Base-by-base conservation (phyloP, 139 green algal genomes). In the Deuterostichococcus epilithicus region DNA sequence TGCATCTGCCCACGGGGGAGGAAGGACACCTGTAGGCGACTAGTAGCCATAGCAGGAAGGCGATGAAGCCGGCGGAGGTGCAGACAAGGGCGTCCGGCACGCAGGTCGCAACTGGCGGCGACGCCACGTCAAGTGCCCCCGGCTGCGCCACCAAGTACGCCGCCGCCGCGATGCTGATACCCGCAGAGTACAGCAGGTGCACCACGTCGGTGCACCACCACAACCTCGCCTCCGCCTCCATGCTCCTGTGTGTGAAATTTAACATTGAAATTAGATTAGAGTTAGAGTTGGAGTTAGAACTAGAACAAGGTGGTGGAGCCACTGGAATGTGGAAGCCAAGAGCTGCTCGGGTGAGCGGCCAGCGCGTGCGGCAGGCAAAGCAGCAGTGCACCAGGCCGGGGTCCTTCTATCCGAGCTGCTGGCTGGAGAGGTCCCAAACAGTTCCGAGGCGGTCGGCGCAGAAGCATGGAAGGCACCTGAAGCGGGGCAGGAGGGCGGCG, bases 21-120 rank as follows among this genome's bases (percentile, higher is more conserved):
- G n/a, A 20, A 13, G 10, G 4, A 44, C 39, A 74, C 32, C 81
- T 86, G 34, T 79, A 60, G 37, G 80, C 76, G 68, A 95, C 87
- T 38, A 88, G 81, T 23, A 87, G 68, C 84, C 85, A 93, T 38
- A 95, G 87, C 70, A 88, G 78, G 77, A 94, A 94, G 1, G 78
- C 91, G 32, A 90, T 93, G 78, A 93, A 93, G 47, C 91, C 91
- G 73, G 91, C 82, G 22, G 82, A 82, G 28, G 71, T 59, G 32
- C 79, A 86, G 10, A 83, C 79, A 13, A 90, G 73, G 23, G 73
- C 47, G 33, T 80, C 76, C 1, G 86, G 68, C 38, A 82, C 63
- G 23, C 32, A 25, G n/a, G 77, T 78, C 73, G 77, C 72, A 22
- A 6, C 28, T 18, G 67, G 78, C 72, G 52, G 75, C 25, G 65